phyloP scores from a whole-genome alignment of 2,329 filamentous ascomycete species.

The Cryphonectria radicalis region DNA sequence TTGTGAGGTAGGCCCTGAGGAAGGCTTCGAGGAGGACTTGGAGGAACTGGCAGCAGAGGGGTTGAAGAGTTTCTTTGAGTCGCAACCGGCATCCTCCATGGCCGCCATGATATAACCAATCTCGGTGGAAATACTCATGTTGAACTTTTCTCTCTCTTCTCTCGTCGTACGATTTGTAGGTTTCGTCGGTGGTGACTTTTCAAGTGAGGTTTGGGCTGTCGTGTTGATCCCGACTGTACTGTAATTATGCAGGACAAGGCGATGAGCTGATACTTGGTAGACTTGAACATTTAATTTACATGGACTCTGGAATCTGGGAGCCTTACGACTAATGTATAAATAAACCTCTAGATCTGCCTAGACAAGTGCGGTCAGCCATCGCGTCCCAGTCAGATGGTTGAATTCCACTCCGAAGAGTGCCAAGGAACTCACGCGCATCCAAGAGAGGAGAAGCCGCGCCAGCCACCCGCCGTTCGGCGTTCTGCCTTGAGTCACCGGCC shows the following conservation, averaged over 20 bases:
- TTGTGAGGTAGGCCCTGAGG: background rate
- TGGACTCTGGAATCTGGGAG: background rate
- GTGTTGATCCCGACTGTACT: background rate
- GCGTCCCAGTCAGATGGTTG: background rate
- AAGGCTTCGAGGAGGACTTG: background rate
- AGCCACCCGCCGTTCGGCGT: background rate
- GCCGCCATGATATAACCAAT: constrained; percentile 28
- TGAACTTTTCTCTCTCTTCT: too few relatives aligned
- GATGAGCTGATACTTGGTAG: background rate
- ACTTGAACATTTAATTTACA: too few relatives aligned
- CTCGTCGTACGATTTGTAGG: background rate
- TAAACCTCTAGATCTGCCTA: background rate
- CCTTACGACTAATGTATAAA: background rate
- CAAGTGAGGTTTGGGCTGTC: background rate
- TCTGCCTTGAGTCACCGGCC: constrained; percentile 1
- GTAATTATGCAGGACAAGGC: background rate
- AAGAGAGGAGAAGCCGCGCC: background rate
- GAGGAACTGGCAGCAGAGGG: background rate
- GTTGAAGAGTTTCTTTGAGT: constrained; percentile 8
- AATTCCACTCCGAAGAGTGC: background rate
- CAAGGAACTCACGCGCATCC: background rate
- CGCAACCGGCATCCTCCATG: constrained; percentile 18
- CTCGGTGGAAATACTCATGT: constrained; percentile 14
- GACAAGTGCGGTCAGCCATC: background rate
- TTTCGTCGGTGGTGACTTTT: background rate